Evolutionary conservation across 768 basidiomycete genomes (phyloP).

Genomic region (Lentinula lateritia): DNA sequence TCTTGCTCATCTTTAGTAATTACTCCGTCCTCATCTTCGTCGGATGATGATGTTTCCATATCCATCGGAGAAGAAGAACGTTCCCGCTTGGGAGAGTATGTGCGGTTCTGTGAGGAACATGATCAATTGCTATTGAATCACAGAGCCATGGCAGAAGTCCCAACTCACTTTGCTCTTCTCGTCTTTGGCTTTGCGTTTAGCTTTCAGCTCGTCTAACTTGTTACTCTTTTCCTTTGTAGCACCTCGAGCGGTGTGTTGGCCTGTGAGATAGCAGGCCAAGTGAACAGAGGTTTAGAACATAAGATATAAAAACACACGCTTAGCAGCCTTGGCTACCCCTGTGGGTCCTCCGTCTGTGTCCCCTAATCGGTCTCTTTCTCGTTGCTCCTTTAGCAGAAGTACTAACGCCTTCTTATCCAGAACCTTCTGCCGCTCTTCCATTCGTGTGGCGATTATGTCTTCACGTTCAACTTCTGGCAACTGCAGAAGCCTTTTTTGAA

Average conservation of each 20-base stretch:
- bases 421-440: constrained; percentile 68
- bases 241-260: constrained; percentile 69
- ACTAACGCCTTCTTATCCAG: constrained; percentile 68
- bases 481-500: constrained; percentile 53
- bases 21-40: constrained; percentile 80
- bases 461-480: constrained; percentile 91
- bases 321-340: constrained; percentile 67
- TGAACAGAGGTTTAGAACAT: too few species aligned
- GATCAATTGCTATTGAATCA: background rate
- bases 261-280: constrained; percentile 28
- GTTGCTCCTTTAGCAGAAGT: constrained; percentile 67
- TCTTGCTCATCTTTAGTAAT: constrained; percentile 70
- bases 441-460: constrained; percentile 72
- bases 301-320: constrained; percentile 45
- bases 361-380: constrained; percentile 26
- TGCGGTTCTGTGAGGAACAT: constrained; percentile 32
- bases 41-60: constrained; percentile 83
- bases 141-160: background rate
- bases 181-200: constrained; percentile 81
- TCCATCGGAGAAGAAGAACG: constrained; percentile 79
- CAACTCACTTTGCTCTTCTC: constrained; percentile 73
- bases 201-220: constrained; percentile 82
- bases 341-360: constrained; percentile 36
- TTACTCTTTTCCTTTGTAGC: constrained; percentile 76
- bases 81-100: constrained; percentile 58